A percentile compares a stretch with the other conserved stretches of the same genome.
phyloP scores from a whole-genome alignment of 768 basidiomycete genomes.

The Ramaria rubella region DNA sequence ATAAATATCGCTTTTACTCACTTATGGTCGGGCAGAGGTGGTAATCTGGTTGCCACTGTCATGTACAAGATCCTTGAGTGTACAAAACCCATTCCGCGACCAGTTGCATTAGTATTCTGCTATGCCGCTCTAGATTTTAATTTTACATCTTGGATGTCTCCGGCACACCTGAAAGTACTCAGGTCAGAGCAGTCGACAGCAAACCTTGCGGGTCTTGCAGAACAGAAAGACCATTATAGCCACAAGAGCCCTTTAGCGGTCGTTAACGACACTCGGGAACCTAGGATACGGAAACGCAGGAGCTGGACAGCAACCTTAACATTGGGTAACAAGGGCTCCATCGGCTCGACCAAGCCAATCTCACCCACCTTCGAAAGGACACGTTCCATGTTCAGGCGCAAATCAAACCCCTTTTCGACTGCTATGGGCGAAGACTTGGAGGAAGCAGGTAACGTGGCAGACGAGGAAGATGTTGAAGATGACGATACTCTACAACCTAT shows the following conservation, averaged over 20 bases:
- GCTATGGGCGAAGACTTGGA: neutral
- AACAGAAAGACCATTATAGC: constrained; percentile 80
- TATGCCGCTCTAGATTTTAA: constrained; percentile 97
- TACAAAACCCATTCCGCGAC: constrained; percentile 52
- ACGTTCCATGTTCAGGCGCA: constrained; percentile 15
- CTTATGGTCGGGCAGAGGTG: constrained; percentile 52
- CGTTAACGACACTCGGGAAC: constrained; percentile 62
- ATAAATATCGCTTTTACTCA: constrained; percentile 10
- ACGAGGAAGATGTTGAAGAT: constrained; percentile 43
- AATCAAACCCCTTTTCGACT: constrained; percentile 15
- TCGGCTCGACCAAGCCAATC: constrained; percentile 17
- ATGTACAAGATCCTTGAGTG: constrained; percentile 80
- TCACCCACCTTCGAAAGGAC: constrained; percentile 18
- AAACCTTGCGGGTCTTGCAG: constrained; percentile 64
- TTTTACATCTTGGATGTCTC: constrained; percentile 96
- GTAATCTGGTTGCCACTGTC: constrained; percentile 76
- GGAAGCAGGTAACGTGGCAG: constrained; percentile 39
- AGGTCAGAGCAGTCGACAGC: constrained; percentile 83
- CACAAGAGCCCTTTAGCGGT: constrained; percentile 89
- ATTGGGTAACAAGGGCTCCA: neutral
- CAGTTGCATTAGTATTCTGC: constrained; percentile 77
- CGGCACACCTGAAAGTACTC: constrained; percentile 73
- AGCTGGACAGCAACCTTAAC: constrained; percentile 32
- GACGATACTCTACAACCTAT: constrained; percentile 38
- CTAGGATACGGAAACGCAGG: constrained; percentile 29